Evolutionary conservation across 2,329 filamentous ascomycete genomes (phyloP), one percentile per base, ranked within the genome.

Genomic region (Ophiostoma ulmi): DNA sequence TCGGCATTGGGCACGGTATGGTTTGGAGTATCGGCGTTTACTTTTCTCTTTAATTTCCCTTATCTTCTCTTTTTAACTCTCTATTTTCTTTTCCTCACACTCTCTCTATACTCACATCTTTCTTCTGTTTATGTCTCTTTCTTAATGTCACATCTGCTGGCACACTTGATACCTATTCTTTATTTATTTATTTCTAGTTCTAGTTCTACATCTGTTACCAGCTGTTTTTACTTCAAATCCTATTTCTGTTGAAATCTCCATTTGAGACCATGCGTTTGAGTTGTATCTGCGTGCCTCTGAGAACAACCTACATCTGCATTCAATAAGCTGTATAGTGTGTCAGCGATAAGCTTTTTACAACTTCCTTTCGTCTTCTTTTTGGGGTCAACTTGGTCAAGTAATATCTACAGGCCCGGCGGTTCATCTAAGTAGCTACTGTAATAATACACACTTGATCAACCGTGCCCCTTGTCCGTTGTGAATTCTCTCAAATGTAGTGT

Each of bases 21-120:
- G 65, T 36, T 38, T 68, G 66, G 66, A n/a, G 41, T 68, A 14
- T 52, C 38, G 66, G 44, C 26, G 26, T 69, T 67, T 38, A 11
- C 35, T 58, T 55, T 31, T 36, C 14, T 55, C 36, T 38, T 58
- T n/a, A 13, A 26, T 61, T 17, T 38, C 67, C 2, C 55, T 38
- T 38, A n/a, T 68, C 36, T 67, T 31, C 38, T 67, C n/a, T 26
- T 22, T 41, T 44, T 14, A 41, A 20, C n/a, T 52, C 20, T 67
- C 64, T 26, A 17, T 44, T 66, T 36, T 5, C 36, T 17, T n/a
- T 66, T 39, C 26, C 22, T 26, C 41, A 20, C 41, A 20, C 14
- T 3, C 55, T 35, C 22, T 63, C 13, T 63, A 35, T 63, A 17
- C 13, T 63, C 14, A 17, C 61, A 38, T 20, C 31, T 61, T 31